Evolutionary conservation across 768 basidiomycete species (phyloP).

Genomic region (Serendipita sp.): DNA sequence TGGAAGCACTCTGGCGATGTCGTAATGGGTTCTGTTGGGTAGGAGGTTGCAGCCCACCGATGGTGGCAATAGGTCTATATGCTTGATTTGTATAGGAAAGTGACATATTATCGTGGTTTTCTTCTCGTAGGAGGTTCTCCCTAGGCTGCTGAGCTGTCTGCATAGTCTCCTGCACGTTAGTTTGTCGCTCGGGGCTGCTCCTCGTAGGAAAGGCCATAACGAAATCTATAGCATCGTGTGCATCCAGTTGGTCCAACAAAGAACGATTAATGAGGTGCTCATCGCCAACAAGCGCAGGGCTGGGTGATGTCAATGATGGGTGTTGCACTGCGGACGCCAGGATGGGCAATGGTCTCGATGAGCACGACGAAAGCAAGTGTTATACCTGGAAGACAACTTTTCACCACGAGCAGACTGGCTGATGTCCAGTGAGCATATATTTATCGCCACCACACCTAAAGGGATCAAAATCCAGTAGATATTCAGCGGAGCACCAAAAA

Average conservation of each 20-base stretch:
- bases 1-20: conserved; percentile 2
- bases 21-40: not conserved
- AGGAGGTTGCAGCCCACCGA: not conserved
- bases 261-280: conserved; percentile 82
- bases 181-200: not conserved
- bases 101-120: not conserved
- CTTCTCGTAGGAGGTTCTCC: not conserved
- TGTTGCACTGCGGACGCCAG: conserved; percentile 14
- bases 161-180: not conserved
- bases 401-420: not conserved
- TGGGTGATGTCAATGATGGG: conserved; percentile 15
- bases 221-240: conserved; percentile 32
- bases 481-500: no score
- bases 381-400: conserved; percentile 4
- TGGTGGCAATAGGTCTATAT: not conserved
- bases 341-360: conserved; percentile 12
- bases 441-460: not conserved
- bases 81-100: not conserved
- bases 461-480: not conserved
- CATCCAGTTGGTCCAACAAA: conserved; percentile 67
- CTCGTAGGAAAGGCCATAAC: not conserved
- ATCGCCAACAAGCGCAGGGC: conserved; percentile 24
- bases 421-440: not conserved
- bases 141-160: not conserved
- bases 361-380: conserved; percentile 8